Conservation (phyloP, 345 rosid genomes). For the Populus alba region DNA sequence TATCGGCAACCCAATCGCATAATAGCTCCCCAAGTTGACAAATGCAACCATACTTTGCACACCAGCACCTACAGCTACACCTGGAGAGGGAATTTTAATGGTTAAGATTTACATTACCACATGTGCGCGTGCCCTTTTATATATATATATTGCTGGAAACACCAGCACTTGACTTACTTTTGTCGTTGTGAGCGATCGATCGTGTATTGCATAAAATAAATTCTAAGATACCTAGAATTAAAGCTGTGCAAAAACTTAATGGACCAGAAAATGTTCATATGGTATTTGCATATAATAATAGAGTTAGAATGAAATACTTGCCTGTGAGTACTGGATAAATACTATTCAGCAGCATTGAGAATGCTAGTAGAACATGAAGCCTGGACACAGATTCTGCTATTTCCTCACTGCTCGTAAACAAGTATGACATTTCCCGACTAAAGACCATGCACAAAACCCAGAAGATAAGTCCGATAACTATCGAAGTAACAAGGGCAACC, state of each 20-base stretch:
- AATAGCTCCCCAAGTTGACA: constrained; percentile 50
- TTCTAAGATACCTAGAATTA: not conserved
- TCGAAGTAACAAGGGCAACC: constrained; percentile 23
- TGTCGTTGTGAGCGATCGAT: not conserved
- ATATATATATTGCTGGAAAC: not conserved
- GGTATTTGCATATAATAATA: too few relatives aligned
- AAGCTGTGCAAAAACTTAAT: not conserved
- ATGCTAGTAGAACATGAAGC: constrained; percentile 38
- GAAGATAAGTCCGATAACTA: constrained; percentile 26
- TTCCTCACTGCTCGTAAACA: constrained; percentile 33
- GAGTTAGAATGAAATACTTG: not conserved
- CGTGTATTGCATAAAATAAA: too few relatives aligned
- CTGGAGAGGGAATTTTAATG: constrained; percentile 12
- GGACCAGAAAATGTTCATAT: too few relatives aligned
- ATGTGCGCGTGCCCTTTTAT: too few relatives aligned
- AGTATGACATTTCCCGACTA: constrained; percentile 20
- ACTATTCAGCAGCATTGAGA: constrained; percentile 42
- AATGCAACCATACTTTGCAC: constrained; percentile 38
- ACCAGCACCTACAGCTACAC: constrained; percentile 54
- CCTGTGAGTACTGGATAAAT: constrained; percentile 41
- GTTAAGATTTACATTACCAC: too few relatives aligned
- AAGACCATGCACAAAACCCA: constrained; percentile 34
- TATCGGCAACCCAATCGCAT: constrained; percentile 43
- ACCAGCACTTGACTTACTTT: not conserved
- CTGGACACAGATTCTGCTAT: constrained; percentile 28